Evolutionary conservation across 495 filamentous ascomycete species (phyloP).

Genomic region (Immersiella caudata): DNA sequence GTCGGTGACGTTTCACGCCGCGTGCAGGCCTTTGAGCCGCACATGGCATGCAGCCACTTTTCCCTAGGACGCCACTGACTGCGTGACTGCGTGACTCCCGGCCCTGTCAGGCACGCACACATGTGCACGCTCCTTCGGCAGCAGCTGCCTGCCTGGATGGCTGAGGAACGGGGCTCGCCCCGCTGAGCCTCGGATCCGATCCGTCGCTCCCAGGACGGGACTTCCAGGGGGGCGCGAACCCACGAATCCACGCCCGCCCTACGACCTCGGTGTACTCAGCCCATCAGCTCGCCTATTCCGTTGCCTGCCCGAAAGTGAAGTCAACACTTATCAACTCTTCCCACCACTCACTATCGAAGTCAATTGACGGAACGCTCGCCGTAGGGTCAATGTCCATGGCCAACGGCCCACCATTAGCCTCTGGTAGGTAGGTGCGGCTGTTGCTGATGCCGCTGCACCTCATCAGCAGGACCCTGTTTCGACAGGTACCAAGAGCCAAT

Average conservation of each 20-base stretch:
- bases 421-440: background rate
- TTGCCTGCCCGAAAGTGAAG: slow-evolving; percentile 15
- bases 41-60: background rate
- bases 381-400: slow-evolving; percentile 4
- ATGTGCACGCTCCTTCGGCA: background rate
- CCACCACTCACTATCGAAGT: slow-evolving; percentile 24
- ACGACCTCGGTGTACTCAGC: background rate
- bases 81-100: background rate
- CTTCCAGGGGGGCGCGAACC: background rate
- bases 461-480: slow-evolving; percentile 18
- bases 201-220: background rate
- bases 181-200: background rate
- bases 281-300: slow-evolving; percentile 4
- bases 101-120: background rate
- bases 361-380: background rate
- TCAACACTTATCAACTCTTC: slow-evolving; percentile 21
- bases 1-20: background rate
- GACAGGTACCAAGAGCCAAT: slow-evolving; percentile 32
- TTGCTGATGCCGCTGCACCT: slow-evolving; percentile 6
- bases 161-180: background rate
- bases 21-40: background rate
- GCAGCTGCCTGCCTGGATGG: background rate
- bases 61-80: background rate
- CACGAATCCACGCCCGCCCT: background rate
- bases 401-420: background rate